These are phyloP conservation scores for Globisporangium iwayamae DNA, from an alignment of 352 stramenopile species.

Conservation along the genomic window DNA sequence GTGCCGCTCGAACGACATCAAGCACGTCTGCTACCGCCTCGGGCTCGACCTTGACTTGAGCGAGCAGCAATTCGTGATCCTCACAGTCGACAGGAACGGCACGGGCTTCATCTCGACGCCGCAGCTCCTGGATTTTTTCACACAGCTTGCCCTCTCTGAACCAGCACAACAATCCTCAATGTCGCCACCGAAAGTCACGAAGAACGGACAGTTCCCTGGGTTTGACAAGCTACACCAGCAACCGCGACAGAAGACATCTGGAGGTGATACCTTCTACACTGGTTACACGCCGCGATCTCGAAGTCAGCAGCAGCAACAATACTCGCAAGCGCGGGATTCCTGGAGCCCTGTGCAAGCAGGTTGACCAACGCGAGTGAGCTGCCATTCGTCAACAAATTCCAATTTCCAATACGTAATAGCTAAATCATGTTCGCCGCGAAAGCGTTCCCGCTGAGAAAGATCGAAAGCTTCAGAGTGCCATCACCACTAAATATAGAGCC, in stretches of 20 bases:
- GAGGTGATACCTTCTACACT: conserved; percentile 3
- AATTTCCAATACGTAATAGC: neutral
- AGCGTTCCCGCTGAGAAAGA: too few relatives aligned
- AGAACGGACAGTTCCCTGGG: conserved; percentile 2
- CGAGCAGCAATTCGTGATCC: conserved; percentile 56
- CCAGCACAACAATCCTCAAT: neutral
- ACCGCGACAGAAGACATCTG: neutral
- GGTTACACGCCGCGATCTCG: neutral
- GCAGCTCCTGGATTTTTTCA: conserved; percentile 58
- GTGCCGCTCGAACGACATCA: conserved; percentile 59
- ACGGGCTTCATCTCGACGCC: conserved; percentile 64
- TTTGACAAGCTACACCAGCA: neutral
- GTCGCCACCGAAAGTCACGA: conserved; percentile 4
- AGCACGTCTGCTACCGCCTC: conserved; percentile 69
- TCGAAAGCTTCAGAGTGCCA: too few relatives aligned
- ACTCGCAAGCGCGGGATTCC: conserved; percentile 1
- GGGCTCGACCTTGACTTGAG: conserved; percentile 61
- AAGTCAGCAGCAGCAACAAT: conserved; percentile 9
- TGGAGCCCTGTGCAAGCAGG: conserved; percentile 16
- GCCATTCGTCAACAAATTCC: neutral
- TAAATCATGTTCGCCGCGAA: neutral
- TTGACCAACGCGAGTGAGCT: neutral
- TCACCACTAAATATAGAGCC: conserved; percentile 1
- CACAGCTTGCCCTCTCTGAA: conserved; percentile 28
- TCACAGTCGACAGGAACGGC: conserved; percentile 38